phyloP scores from a whole-genome alignment of 805 yeast species.

The Candida sakaeoensis region DNA sequence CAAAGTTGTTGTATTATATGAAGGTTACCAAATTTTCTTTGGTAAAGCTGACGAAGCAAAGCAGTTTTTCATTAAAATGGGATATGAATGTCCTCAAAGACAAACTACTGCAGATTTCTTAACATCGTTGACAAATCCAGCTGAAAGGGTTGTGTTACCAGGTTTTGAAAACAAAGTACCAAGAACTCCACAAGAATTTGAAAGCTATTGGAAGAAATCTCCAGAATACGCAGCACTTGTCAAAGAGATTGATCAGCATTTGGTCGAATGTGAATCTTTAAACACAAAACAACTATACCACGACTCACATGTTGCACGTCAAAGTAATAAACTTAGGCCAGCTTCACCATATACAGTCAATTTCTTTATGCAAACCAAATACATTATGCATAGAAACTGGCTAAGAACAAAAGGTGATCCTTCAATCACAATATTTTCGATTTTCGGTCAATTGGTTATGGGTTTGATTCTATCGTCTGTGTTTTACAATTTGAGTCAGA shows the following conservation, averaged over 20 bases:
- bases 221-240: conserved; percentile 43
- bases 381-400: conserved; percentile 52
- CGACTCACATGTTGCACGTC: conserved; percentile 32
- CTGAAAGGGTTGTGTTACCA: conserved; percentile 47
- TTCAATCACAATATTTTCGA: conserved; percentile 48
- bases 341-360: conserved; percentile 39
- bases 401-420: conserved; percentile 55
- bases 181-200: conserved; percentile 53
- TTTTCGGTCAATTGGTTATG: conserved; percentile 52
- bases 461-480: conserved; percentile 60
- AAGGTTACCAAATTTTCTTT: conserved; percentile 47
- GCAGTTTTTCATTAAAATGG: conserved; percentile 55
- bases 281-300: conserved; percentile 18
- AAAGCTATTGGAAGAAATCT: conserved; percentile 56
- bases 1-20: conserved; percentile 41
- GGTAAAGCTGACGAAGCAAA: conserved; percentile 36
- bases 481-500: conserved; percentile 47
- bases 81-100: conserved; percentile 58
- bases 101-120: conserved; percentile 67
- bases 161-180: conserved; percentile 55
- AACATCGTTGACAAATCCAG: conserved; percentile 65
- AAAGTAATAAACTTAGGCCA: conserved; percentile 32
- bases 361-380: conserved; percentile 47
- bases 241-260: conserved; percentile 40
- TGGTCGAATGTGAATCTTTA: conserved; percentile 19